Evolutionary conservation across 2,329 filamentous ascomycete genomes (phyloP).

Genomic region (Pseudogymnoascus sp.): DNA sequence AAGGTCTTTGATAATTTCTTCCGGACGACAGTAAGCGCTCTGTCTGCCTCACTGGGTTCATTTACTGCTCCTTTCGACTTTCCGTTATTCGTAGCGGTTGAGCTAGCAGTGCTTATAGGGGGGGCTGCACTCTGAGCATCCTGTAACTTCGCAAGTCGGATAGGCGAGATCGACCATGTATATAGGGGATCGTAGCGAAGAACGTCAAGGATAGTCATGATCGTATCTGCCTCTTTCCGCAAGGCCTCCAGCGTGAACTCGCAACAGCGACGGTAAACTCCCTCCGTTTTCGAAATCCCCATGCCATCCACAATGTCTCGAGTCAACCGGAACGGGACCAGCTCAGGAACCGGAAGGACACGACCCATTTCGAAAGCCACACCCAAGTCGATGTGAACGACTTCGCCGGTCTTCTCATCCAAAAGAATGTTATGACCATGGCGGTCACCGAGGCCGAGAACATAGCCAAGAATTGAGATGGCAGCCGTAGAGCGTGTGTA

Average conservation of each 20-base stretch:
- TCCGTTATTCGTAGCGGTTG: constrained; percentile 25
- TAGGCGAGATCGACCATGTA: constrained; percentile 81
- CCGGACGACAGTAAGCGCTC: constrained; percentile 84
- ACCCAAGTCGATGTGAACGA: constrained; percentile 93
- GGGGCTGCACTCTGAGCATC: constrained; percentile 47
- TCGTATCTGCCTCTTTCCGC: constrained; percentile 90
- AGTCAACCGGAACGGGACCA: constrained; percentile 91
- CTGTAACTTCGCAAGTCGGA: constrained; percentile 59
- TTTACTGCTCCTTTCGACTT: constrained; percentile 38
- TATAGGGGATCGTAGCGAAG: constrained; percentile 96
- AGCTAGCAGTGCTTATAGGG: constrained; percentile 25
- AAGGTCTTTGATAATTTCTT: constrained; percentile 94
- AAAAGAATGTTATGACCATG: constrained; percentile 97
- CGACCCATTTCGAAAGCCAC: constrained; percentile 96
- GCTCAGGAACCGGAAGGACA: constrained; percentile 88
- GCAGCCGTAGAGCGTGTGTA: constrained; percentile 92
- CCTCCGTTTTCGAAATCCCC: constrained; percentile 91
- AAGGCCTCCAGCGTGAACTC: constrained; percentile 95
- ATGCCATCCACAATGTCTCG: constrained; percentile 95
- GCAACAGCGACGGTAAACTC: constrained; percentile 94
- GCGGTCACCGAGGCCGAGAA: constrained; percentile 86
- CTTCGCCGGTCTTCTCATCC: constrained; percentile 83
- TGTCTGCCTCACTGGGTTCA: constrained; percentile 75
- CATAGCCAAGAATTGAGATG: constrained; percentile 89
- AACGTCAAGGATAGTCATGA: constrained; percentile 98